Evolutionary conservation across 352 stramenopile species (phyloP), one percentile per base, ranked within the genome.

Genomic region (Globisporangium camurandrum): DNA sequence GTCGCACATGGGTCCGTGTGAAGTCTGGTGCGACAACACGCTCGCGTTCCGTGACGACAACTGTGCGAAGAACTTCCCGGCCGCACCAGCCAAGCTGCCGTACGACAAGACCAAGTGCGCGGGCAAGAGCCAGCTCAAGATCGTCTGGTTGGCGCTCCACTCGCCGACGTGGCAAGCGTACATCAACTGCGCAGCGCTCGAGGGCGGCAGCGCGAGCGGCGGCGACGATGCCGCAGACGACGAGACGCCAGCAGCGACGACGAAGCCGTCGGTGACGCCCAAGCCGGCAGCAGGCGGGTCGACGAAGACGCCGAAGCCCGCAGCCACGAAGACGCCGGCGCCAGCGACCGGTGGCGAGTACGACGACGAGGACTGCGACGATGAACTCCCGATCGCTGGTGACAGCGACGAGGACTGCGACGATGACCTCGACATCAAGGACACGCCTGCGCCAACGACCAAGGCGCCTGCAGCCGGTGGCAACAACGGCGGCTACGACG

Each of bases 121-220:
- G 30, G 65, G 67, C 31, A 67, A 75, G 24, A 82, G 74, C 31
- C 60, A 42, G 16, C 68, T 88, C 42, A 66, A 46, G 12, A 85
- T 86, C 56, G 83, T 78, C 69, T 84, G 74, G 74, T 20, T 84
- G 41, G 67, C 71, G 37, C 23, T 85, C 41, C 70, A 82, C 43
- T 50, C 69, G 38, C 44, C 63, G 14, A 66, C 71, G 23, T 85
- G 73, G 73, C 69, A 85, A 50, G 56, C 73, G 5, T 78, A 84
- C 63, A 75, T 71, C 54, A 54, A 84, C 28, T 65, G 57, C 47
- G 57, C 52, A 9, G 16, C 46, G 28, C 47, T 55, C 49, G 40
- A 46, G 27, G 42, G 33, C 22, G 39, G 28, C 24, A 48, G 16
- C 19, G 39, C 34, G 14, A 16, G 23, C 36, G 23, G 23, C n/a